Conservation (phyloP, 2,329 filamentous ascomycete species). For the Ophiocordyceps camponoti-floridani region DNA sequence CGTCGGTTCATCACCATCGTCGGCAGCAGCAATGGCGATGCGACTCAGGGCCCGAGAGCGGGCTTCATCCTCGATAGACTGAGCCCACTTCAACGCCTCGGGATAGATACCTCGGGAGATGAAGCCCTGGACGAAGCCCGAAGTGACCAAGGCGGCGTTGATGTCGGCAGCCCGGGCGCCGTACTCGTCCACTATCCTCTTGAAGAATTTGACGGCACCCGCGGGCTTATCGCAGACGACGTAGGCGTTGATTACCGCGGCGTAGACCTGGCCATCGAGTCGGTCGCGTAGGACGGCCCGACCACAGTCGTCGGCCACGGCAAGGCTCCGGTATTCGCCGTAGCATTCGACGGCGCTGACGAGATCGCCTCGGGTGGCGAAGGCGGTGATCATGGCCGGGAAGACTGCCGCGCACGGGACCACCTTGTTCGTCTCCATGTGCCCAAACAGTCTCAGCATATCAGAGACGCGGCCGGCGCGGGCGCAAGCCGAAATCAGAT, state of each 20-base stretch:
- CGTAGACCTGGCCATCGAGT: slow-evolving; percentile 72
- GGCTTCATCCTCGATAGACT: slow-evolving; percentile 39
- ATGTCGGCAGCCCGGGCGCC: slow-evolving; percentile 41
- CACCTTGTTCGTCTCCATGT: slow-evolving; percentile 69
- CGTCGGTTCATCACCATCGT: slow-evolving; percentile 51
- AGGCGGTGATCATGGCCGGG: slow-evolving; percentile 87
- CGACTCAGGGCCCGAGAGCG: slow-evolving; percentile 48
- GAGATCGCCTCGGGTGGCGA: slow-evolving; percentile 64
- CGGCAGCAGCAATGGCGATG: slow-evolving; percentile 64
- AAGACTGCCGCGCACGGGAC: slow-evolving; percentile 68
- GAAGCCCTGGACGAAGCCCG: slow-evolving; percentile 65
- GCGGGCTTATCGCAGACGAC: slow-evolving; percentile 63
- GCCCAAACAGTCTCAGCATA: slow-evolving; percentile 79
- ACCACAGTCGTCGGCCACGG: slow-evolving; percentile 69
- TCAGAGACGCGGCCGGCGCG: slow-evolving; percentile 63
- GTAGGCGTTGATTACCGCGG: slow-evolving; percentile 81
- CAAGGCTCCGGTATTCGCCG: slow-evolving; percentile 79
- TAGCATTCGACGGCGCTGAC: slow-evolving; percentile 85
- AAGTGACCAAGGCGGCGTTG: slow-evolving; percentile 51
- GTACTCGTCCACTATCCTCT: slow-evolving; percentile 53
- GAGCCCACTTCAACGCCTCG: slow-evolving; percentile 58
- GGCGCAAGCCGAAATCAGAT: slow-evolving; percentile 76
- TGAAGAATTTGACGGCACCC: slow-evolving; percentile 70
- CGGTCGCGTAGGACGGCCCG: slow-evolving; percentile 49
- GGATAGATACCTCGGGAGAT: slow-evolving; percentile 51